Base-by-base conservation (phyloP, 306 rosid species). In the Herpetospermum pedunculosum region DNA sequence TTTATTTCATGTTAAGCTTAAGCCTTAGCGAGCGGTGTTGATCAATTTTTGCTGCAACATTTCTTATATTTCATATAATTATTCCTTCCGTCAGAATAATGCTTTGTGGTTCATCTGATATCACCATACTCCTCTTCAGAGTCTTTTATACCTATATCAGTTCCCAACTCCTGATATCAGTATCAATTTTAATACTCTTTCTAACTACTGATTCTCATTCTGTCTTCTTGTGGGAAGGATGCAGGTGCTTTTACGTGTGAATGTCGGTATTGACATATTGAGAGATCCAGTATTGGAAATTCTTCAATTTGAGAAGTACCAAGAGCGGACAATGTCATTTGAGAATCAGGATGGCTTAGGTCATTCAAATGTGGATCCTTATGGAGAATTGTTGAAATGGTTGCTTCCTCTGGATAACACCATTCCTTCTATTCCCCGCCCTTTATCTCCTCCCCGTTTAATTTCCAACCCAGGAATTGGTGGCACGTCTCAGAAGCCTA, bases 241-340 rank as follows among this genome's bases (percentile, higher is more conserved):
- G 92, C 96, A 94, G 98, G 96, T 94, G 84, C 87, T 85, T 86
- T 89, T 94, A 86, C 92, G 84, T 78, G 92, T 87, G 74, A 89
- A 88, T 81, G 92, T 94, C 80, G 86, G 90, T 70, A 88, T 86
- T 57, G 88, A 81, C 75, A 79, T 69, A 84, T 79, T 91, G 79
- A 78, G 74, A 73, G 97, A 91, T 76, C 98, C 98, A 62, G 88
- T 90, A 69, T 81, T 94, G 55, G 98, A 94, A 84, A 83, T 94
- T 83, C 98, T 94, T 77, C 97, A 94, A 86, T 94, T 89, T 84
- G 98, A 89, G 77, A 94, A 88, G 79, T 73, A 75, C 74, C 84
- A 30, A 73, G 90, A 83, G 85, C 87, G 84, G 81, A 78, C 40
- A 63, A 28, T 73, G 70, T 74, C 82, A 77, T 58, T 82, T 65